Base-by-base conservation (phyloP, 305 asterid species). In the Petunia hybrid region DNA sequence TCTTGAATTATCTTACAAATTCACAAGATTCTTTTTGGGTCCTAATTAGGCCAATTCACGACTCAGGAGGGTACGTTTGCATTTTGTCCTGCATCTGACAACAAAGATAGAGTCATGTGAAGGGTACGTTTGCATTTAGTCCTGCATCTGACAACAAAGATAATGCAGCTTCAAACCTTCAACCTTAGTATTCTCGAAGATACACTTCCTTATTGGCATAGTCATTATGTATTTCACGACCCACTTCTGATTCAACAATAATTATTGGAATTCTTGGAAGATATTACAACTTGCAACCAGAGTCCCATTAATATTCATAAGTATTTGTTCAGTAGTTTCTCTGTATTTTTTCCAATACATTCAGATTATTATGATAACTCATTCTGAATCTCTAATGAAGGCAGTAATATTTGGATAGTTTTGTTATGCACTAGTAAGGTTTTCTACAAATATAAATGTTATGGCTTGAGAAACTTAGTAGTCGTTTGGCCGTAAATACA, bases 61-160 rank as follows among this genome's bases (percentile, higher is more conserved):
- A 73, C 45, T 12, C 78, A 73, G 64, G 63, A 38, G 78, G 64
- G 2, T 36, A 22, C 1, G 31, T 22, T 22, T 22, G 31, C 31
- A 22, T 22, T 22, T 22, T 22, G 31, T 22, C 31, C 31, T 22
- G 31, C 31, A 22, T 22, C 31, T 22, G 31, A 22, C 31, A 22
- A 22, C 31, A 22, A 22, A 22, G 31, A 22, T 22, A 22, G 31
- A 22, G 31, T 22, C 31, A 22, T 22, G 31, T 22, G 1, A 22
- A 22, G 31, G 31, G 31, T 22, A 22, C 31, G 31, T 22, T 51
- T 51, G 63, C 78, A 13, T 48, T 45, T 73, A 73, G 14, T 51
- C 46, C 63, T 51, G 38, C 63, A 36, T 38, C 78, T 36, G 78
- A 51, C 45, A 73, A 35, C 45, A 71, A 71, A 71, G 78, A 71